These are phyloP conservation scores for Pterocarpus santalinus DNA, from an alignment of 306 rosid genomes.

Conservation along the genomic window DNA sequence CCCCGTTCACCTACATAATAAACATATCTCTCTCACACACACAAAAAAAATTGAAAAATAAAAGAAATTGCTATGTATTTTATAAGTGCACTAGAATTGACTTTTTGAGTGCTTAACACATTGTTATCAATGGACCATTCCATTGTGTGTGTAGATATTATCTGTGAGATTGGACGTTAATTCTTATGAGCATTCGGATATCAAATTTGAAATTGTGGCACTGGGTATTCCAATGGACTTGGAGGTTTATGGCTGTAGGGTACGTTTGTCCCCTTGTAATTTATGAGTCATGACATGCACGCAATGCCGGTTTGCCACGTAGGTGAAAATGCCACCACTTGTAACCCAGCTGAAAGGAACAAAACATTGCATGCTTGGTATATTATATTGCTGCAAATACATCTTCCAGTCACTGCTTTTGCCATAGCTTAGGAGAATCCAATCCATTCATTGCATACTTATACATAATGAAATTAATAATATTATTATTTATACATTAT, in stretches of 20 bases:
- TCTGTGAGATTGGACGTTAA: slow-evolving; percentile 53
- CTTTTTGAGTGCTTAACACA: slow-evolving; percentile 19
- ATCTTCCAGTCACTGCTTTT: slow-evolving; percentile 19
- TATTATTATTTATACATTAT: no score
- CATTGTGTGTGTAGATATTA: slow-evolving; percentile 46
- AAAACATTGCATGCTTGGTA: neutral
- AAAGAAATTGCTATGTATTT: neutral
- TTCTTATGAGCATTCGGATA: slow-evolving; percentile 33
- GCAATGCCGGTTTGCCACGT: slow-evolving; percentile 52
- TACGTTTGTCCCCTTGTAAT: slow-evolving; percentile 22
- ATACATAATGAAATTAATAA: neutral
- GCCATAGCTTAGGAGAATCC: slow-evolving; percentile 10
- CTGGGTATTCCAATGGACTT: slow-evolving; percentile 44
- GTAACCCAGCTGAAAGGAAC: slow-evolving; percentile 35
- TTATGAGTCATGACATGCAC: slow-evolving; percentile 39
- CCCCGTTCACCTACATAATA: slow-evolving; percentile 9
- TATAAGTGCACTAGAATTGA: neutral
- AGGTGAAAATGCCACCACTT: neutral
- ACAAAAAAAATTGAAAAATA: neutral
- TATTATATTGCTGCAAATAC: slow-evolving; percentile 19
- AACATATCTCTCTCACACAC: neutral
- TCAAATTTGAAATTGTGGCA: slow-evolving; percentile 45
- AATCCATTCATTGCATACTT: slow-evolving; percentile 5
- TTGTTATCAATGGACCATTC: slow-evolving; percentile 19
- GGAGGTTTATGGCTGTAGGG: slow-evolving; percentile 47